Conservation (phyloP, 495 filamentous ascomycete species). For the Tuber borchii region DNA sequence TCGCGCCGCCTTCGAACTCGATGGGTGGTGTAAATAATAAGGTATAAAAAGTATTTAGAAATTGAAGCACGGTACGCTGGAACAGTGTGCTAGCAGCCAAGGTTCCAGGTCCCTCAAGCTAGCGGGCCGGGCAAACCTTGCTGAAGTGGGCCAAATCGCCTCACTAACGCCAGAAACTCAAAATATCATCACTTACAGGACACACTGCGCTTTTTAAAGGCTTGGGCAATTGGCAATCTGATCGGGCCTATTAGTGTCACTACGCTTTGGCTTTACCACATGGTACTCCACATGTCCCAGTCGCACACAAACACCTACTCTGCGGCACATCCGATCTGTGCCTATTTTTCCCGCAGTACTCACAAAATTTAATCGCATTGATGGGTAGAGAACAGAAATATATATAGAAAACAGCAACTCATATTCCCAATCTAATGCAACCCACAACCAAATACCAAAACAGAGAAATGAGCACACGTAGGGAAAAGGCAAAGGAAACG, state of each 20-base stretch:
- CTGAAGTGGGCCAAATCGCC: background rate
- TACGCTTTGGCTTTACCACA: background rate
- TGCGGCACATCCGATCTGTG: background rate
- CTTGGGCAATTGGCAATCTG: background rate
- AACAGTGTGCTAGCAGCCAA: background rate
- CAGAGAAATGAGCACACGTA: constrained; percentile 15
- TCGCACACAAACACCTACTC: background rate
- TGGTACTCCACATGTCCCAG: background rate
- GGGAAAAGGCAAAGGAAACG: constrained; percentile 9
- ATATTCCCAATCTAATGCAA: constrained; percentile 7
- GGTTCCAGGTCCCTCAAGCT: background rate
- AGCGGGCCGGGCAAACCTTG: background rate
- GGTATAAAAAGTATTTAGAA: background rate
- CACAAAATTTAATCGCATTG: background rate
- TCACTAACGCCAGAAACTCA: background rate
- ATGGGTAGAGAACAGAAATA: constrained; percentile 4
- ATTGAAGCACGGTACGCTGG: background rate
- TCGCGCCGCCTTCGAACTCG: background rate
- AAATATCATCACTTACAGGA: background rate
- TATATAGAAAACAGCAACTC: background rate
- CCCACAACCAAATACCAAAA: background rate
- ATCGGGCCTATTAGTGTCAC: background rate
- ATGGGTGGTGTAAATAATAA: background rate
- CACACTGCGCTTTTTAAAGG: background rate
- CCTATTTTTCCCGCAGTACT: background rate